A percentile compares a stretch with the other conserved stretches of the same genome.
Evolutionary conservation across 23 red algal genomes (phyloP).

Genomic region (Gracilaria caudata): DNA sequence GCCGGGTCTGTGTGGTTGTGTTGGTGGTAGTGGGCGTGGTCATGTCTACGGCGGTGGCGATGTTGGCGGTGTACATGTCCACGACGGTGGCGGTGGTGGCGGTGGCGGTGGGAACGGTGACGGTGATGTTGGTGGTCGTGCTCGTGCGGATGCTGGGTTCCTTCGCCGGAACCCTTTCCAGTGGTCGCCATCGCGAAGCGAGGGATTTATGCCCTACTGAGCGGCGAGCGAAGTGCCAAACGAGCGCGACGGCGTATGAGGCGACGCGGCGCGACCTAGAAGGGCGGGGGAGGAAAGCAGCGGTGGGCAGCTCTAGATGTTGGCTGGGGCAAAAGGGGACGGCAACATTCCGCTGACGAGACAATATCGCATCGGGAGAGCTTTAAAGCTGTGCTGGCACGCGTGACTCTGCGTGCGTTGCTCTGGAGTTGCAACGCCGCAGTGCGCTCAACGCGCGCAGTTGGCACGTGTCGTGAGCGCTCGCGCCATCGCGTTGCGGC

Average conservation of each 20-base stretch:
- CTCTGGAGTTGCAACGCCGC: background rate
- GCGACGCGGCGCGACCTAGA: background rate
- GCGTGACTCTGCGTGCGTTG: background rate
- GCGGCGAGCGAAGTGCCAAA: background rate
- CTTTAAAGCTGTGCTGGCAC: background rate
- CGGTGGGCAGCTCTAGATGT: background rate
- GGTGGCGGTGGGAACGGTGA: conserved; percentile 1
- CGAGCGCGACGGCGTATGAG: background rate
- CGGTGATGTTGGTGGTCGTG: background rate
- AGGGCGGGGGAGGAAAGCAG: background rate
- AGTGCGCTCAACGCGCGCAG: background rate
- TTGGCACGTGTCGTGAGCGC: background rate
- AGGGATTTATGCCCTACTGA: background rate
- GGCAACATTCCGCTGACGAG: no score
- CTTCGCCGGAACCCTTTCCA: background rate
- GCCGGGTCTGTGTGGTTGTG: background rate
- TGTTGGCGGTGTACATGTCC: background rate
- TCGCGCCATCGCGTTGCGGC: no score
- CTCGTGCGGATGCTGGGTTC: background rate
- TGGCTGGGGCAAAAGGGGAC: background rate
- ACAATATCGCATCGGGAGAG: background rate
- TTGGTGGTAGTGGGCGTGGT: background rate
- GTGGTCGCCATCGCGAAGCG: background rate
- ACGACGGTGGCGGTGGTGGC: background rate
- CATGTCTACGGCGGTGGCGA: background rate